Evolutionary conservation across 176 grass and related monocot genomes (phyloP).

Genomic region (Eleusine indica): DNA sequence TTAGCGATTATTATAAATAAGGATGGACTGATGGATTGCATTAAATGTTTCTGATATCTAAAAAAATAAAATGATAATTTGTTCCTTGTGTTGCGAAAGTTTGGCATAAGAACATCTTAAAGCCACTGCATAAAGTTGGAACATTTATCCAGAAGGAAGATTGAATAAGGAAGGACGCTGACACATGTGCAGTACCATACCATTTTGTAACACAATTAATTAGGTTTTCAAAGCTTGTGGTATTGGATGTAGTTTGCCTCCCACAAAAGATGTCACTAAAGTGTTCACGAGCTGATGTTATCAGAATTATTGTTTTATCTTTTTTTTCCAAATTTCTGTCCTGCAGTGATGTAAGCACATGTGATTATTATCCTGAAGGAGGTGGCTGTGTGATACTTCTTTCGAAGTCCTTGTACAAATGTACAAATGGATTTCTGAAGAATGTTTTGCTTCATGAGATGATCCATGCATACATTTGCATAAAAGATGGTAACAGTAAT

Average conservation of each 20-base stretch:
- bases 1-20: neutral
- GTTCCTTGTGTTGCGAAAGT: neutral
- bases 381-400: slow-evolving; percentile 72
- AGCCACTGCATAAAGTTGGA: neutral
- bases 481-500: slow-evolving; percentile 47
- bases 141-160: neutral
- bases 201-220: neutral
- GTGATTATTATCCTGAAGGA: slow-evolving; percentile 66
- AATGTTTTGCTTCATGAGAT: slow-evolving; percentile 84
- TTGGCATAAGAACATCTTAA: slow-evolving; percentile 10
- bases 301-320: slow-evolving; percentile 15
- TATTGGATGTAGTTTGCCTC: slow-evolving; percentile 18
- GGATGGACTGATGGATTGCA: neutral
- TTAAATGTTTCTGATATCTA: neutral
- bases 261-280: neutral
- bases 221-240: slow-evolving; percentile 25
- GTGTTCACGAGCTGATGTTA: neutral
- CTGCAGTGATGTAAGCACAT: slow-evolving; percentile 53
- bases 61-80: neutral
- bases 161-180: neutral
- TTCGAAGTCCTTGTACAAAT: slow-evolving; percentile 49
- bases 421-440: slow-evolving; percentile 42
- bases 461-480: slow-evolving; percentile 78
- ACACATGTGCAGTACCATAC: neutral
- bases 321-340: slow-evolving; percentile 4